Evolutionary conservation across 495 filamentous ascomycete species (phyloP).

Genomic region (Penicillium turbatum): DNA sequence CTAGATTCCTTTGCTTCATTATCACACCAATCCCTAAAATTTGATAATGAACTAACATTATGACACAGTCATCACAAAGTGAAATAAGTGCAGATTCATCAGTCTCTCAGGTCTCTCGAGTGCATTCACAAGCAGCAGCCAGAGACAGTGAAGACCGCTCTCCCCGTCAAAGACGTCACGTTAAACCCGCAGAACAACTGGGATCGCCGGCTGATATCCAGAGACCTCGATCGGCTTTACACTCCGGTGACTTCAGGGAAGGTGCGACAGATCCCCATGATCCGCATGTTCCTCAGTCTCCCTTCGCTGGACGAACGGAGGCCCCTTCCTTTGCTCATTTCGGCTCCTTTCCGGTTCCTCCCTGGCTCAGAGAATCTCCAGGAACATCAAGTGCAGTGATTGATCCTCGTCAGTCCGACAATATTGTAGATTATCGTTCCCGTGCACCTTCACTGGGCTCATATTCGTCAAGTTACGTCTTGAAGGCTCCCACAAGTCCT

Average conservation of each 20-base stretch:
- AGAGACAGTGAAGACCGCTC: constrained; percentile 8
- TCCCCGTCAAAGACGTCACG: neutral
- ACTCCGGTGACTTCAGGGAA: constrained; percentile 82
- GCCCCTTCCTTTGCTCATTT: constrained; percentile 22
- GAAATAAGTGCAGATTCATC: neutral
- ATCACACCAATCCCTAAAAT: neutral
- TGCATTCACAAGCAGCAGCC: constrained; percentile 7
- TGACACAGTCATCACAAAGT: constrained; percentile 7
- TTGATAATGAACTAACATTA: constrained; percentile 8
- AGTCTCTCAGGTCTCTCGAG: constrained; percentile 8
- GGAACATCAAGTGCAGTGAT: constrained; percentile 13
- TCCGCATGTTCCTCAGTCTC: constrained; percentile 21
- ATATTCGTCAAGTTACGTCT: constrained; percentile 76
- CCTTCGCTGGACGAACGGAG: constrained; percentile 16
- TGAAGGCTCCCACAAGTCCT: constrained; percentile 87
- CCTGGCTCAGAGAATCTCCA: constrained; percentile 40
- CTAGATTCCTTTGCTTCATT: neutral
- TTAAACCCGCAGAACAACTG: constrained; percentile 23
- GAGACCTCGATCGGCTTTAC: constrained; percentile 79
- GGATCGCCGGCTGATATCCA: constrained; percentile 58
- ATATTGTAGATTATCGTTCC: constrained; percentile 23
- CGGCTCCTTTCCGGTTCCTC: constrained; percentile 45
- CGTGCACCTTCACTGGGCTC: constrained; percentile 66
- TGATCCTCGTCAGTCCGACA: constrained; percentile 16
- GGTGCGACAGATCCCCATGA: constrained; percentile 34